phyloP scores from a whole-genome alignment of 768 basidiomycete species.

The Pleurotus sapidus region DNA sequence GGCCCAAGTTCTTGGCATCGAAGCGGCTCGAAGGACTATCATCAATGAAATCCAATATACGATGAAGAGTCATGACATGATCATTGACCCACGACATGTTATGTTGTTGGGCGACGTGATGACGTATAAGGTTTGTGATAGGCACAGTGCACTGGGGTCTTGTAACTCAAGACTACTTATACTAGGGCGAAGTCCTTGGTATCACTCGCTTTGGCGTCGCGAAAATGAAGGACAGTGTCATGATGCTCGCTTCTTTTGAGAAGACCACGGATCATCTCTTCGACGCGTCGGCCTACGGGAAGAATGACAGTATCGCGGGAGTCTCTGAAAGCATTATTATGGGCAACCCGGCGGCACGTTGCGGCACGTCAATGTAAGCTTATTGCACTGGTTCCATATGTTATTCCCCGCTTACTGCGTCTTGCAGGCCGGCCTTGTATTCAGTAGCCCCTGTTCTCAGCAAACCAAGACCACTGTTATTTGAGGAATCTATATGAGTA shows the following conservation, averaged over 20 bases:
- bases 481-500: slow-evolving; percentile 29
- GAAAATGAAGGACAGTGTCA: slow-evolving; percentile 98
- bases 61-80: slow-evolving; percentile 97
- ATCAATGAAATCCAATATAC: slow-evolving; percentile 97
- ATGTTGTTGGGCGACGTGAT: slow-evolving; percentile 99
- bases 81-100: slow-evolving; percentile 97
- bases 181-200: slow-evolving; percentile 91
- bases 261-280: slow-evolving; percentile 99
- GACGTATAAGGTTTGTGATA: slow-evolving; percentile 79
- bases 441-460: slow-evolving; percentile 40
- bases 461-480: slow-evolving; percentile 48
- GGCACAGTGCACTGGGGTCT: not conserved
- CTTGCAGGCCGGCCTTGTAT: slow-evolving; percentile 46
- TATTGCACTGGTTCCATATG: not conserved
- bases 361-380: slow-evolving; percentile 89
- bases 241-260: slow-evolving; percentile 99
- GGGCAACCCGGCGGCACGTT: slow-evolving; percentile 93
- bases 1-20: slow-evolving; percentile 93
- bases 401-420: slow-evolving; percentile 7
- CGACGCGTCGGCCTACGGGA: slow-evolving; percentile 94
- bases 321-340: slow-evolving; percentile 99
- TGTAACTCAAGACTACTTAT: not conserved
- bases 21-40: slow-evolving; percentile 91
- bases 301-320: slow-evolving; percentile 91
- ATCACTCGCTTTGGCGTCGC: slow-evolving; percentile 99